Conservation (phyloP, 2,329 filamentous ascomycete genomes). For the Aureobasidium sp. region DNA sequence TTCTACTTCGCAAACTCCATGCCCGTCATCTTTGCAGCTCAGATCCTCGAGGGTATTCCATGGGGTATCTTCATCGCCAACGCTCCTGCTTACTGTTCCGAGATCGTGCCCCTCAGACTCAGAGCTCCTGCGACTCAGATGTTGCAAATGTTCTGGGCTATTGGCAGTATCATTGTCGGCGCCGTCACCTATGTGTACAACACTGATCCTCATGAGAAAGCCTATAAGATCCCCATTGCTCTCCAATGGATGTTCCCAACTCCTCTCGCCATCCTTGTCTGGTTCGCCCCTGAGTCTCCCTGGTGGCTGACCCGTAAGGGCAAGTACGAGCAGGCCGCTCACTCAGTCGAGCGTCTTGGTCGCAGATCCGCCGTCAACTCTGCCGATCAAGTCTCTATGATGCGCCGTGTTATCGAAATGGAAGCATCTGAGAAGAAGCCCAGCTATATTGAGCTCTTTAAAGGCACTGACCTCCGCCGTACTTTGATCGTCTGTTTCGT, state of each 20-base stretch:
- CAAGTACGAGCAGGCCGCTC: constrained; percentile 34
- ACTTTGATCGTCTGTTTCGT: constrained; percentile 49
- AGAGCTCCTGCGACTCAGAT: constrained; percentile 52
- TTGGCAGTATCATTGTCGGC: constrained; percentile 52
- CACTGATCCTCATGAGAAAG: no score
- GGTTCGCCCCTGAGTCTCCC: constrained; percentile 42
- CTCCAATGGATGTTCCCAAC: constrained; percentile 53
- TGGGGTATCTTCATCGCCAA: constrained; percentile 61
- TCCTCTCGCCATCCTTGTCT: constrained; percentile 45
- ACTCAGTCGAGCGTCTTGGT: constrained; percentile 43
- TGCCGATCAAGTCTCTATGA: constrained; percentile 47
- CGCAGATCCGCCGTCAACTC: constrained; percentile 43
- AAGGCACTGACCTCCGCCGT: constrained; percentile 46
- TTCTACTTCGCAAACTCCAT: constrained; percentile 48
- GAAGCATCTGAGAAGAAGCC: constrained; percentile 46
- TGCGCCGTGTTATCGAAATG: constrained; percentile 48
- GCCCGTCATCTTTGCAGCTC: constrained; percentile 40
- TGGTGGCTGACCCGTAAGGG: constrained; percentile 49
- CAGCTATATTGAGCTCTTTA: constrained; percentile 43
- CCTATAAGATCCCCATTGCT: constrained; percentile 45
- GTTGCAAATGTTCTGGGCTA: constrained; percentile 59
- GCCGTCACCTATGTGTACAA: constrained; percentile 40
- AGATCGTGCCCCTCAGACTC: constrained; percentile 52
- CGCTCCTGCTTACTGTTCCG: constrained; percentile 52
- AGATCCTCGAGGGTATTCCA: constrained; percentile 53